Conservation (phyloP, 164 flowering plant genomes). For the Litsea cubeba region DNA sequence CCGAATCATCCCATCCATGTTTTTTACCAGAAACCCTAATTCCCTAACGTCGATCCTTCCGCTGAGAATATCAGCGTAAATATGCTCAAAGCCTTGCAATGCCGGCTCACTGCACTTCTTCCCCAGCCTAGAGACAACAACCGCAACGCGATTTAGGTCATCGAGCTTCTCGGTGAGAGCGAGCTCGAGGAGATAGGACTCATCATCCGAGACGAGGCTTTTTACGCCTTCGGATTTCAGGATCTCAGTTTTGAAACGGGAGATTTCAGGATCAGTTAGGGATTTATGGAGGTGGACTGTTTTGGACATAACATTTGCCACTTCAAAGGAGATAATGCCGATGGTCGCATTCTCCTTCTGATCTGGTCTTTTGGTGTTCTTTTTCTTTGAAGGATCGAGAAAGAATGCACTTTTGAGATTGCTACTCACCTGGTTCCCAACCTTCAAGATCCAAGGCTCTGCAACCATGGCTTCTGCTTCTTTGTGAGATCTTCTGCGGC, state of each 20-base stretch:
- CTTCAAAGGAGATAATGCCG: slow-evolving; percentile 94
- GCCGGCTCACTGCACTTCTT: slow-evolving; percentile 79
- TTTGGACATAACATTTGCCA: slow-evolving; percentile 88
- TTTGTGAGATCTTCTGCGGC: neutral
- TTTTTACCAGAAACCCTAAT: slow-evolving; percentile 86
- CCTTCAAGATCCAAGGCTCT: slow-evolving; percentile 76
- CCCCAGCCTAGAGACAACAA: slow-evolving; percentile 79
- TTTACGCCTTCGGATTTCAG: slow-evolving; percentile 62
- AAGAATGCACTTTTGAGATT: slow-evolving; percentile 74
- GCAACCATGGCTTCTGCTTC: slow-evolving; percentile 64
- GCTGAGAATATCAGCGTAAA: slow-evolving; percentile 63
- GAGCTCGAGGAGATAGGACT: slow-evolving; percentile 54
- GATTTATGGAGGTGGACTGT: slow-evolving; percentile 72
- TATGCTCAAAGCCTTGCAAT: slow-evolving; percentile 87
- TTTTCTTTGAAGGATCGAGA: slow-evolving; percentile 47
- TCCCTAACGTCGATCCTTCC: slow-evolving; percentile 72
- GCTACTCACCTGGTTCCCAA: slow-evolving; percentile 85
- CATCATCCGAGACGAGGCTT: slow-evolving; percentile 56
- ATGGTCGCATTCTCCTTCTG: slow-evolving; percentile 25
- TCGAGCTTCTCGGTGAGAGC: slow-evolving; percentile 75
- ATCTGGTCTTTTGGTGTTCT: slow-evolving; percentile 27
- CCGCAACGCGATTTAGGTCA: slow-evolving; percentile 64
- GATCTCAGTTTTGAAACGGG: slow-evolving; percentile 53
- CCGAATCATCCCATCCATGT: slow-evolving; percentile 88
- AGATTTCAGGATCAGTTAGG: slow-evolving; percentile 52